These are phyloP conservation scores for Bifiguratus adelaidae DNA, from an alignment of 192 early-diverging fungal genomes.

Conservation along the genomic window DNA sequence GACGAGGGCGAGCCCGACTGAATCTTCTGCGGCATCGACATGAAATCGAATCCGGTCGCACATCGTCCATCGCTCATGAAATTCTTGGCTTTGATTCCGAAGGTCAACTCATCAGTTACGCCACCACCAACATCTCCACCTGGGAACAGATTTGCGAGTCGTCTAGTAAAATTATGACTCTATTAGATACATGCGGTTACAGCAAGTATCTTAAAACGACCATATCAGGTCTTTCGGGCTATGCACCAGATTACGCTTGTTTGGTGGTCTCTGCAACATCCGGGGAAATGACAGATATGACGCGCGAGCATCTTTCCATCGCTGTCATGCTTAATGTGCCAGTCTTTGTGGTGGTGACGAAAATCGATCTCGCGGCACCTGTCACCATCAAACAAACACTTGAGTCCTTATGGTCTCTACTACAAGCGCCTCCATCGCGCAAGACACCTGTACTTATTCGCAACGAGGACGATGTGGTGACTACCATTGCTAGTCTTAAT, in stretches of 20 bases:
- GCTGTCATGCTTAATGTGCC: constrained; percentile 73
- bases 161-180: constrained; percentile 69
- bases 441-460: constrained; percentile 27
- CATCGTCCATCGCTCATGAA: constrained; percentile 80
- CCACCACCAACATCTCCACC: constrained; percentile 40
- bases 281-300: constrained; percentile 50
- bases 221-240: constrained; percentile 81
- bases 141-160: constrained; percentile 77
- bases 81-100: constrained; percentile 73
- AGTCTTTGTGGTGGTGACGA: constrained; percentile 77
- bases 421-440: constrained; percentile 26
- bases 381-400: constrained; percentile 32
- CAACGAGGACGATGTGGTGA: constrained; percentile 24
- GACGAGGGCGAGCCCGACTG: constrained; percentile 70
- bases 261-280: constrained; percentile 66
- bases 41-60: constrained; percentile 85
- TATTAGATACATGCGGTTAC: constrained; percentile 86
- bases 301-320: constrained; percentile 69
- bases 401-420: constrained; percentile 32
- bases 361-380: constrained; percentile 61
- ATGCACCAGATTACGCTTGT: constrained; percentile 82
- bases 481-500: constrained; percentile 20
- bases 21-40: constrained; percentile 85
- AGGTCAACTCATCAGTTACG: constrained; percentile 68
- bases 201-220: constrained; percentile 86